Evolutionary conservation across 768 basidiomycete genomes (phyloP).

Genomic region (Calocera cornea): DNA sequence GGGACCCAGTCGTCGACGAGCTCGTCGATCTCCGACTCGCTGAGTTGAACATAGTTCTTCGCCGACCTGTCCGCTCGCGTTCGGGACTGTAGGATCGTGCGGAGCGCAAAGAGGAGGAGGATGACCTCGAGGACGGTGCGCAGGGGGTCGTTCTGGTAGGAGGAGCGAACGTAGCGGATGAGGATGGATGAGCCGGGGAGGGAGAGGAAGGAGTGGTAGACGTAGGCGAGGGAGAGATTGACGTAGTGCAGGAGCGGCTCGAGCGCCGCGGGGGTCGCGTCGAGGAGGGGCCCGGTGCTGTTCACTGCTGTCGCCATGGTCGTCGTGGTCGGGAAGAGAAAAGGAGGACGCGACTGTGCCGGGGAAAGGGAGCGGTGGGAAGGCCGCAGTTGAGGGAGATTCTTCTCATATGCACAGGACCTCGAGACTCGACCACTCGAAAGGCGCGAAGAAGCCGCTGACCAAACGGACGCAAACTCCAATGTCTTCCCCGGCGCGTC

Average conservation of each 20-base stretch:
- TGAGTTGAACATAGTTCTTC: conserved; percentile 82
- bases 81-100: conserved; percentile 79
- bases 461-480: not conserved
- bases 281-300: not conserved
- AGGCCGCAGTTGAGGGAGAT: not conserved
- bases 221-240: conserved; percentile 5
- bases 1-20: conserved; percentile 92
- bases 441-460: too few relatives aligned
- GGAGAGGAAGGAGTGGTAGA: conserved; percentile 11
- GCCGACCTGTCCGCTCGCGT: conserved; percentile 73
- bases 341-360: not conserved
- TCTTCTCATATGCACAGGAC: not conserved
- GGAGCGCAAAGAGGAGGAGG: conserved; percentile 72
- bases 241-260: not conserved
- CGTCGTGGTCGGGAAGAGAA: not conserved
- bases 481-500: not conserved
- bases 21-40: conserved; percentile 91
- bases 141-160: conserved; percentile 91
- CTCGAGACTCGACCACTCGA: too few relatives aligned
- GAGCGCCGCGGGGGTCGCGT: not conserved
- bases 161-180: conserved; percentile 81
- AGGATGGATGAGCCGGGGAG: conserved; percentile 29
- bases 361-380: not conserved
- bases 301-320: conserved; percentile 5
- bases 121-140: conserved; percentile 82